These are phyloP conservation scores for Gossypium australe DNA, from an alignment of 345 rosid species.

Conservation along the genomic window DNA sequence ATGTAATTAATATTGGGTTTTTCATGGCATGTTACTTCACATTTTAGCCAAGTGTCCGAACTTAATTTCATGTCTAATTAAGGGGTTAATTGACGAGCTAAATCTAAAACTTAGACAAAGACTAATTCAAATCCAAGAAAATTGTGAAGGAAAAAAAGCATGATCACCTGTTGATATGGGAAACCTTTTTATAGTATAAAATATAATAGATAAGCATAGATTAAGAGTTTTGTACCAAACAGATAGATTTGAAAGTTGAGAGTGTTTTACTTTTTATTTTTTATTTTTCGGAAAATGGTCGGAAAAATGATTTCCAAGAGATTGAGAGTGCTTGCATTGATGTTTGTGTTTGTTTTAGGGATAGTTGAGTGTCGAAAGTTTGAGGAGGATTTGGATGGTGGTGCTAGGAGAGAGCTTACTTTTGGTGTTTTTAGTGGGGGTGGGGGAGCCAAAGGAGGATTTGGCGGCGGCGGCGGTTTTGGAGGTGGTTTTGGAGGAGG, in stretches of 20 bases:
- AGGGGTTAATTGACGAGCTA: too few relatives aligned
- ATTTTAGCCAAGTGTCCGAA: too few relatives aligned
- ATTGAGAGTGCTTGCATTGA: constrained; percentile 12
- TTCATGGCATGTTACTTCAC: too few relatives aligned
- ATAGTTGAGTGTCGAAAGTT: constrained; percentile 34
- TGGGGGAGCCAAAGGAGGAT: neutral
- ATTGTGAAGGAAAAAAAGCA: too few relatives aligned
- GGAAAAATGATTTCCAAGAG: constrained; percentile 5
- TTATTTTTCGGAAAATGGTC: constrained; percentile 16
- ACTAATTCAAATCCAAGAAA: too few relatives aligned
- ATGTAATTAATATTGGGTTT: too few relatives aligned
- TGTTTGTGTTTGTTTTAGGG: constrained; percentile 27
- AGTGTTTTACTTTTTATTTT: neutral
- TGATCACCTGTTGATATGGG: too few relatives aligned
- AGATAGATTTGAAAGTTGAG: neutral
- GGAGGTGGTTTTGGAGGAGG: constrained; percentile 1
- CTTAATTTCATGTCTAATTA: too few relatives aligned
- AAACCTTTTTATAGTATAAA: too few relatives aligned
- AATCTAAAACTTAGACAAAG: too few relatives aligned
- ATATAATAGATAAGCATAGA: too few relatives aligned
- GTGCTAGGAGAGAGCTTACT: neutral
- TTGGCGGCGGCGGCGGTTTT: neutral
- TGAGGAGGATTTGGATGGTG: constrained; percentile 6
- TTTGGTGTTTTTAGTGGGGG: constrained; percentile 7
- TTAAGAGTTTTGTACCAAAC: too few relatives aligned